Percentiles rank a stretch among this genome's conserved stretches.
Conservation (phyloP, 164 flowering plant genomes). For the Echeveria elegans region DNA sequence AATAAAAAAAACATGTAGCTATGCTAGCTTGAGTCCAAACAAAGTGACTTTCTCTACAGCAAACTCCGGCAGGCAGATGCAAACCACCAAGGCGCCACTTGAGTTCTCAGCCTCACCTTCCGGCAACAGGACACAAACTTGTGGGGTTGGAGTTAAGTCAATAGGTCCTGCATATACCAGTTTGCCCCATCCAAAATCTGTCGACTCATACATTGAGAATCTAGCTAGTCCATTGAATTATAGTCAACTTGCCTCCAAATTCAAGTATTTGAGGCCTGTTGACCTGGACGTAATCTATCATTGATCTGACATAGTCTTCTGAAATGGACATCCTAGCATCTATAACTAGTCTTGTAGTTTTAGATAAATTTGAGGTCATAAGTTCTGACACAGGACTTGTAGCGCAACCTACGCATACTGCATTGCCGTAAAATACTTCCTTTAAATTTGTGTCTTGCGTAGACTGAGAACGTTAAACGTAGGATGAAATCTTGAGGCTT, state of each 20-base stretch:
- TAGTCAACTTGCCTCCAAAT: slow-evolving; percentile 75
- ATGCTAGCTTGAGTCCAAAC: slow-evolving; percentile 9
- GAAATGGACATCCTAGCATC: slow-evolving; percentile 39
- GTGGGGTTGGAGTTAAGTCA: slow-evolving; percentile 79
- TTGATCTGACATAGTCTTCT: slow-evolving; percentile 69
- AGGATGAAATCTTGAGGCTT: slow-evolving; percentile 46
- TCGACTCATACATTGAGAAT: slow-evolving; percentile 57
- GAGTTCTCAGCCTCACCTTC: slow-evolving; percentile 29
- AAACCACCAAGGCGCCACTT: slow-evolving; percentile 39
- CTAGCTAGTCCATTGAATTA: slow-evolving; percentile 94
- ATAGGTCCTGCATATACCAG: slow-evolving; percentile 77
- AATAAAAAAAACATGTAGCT: too few species aligned
- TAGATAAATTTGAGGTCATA: slow-evolving; percentile 24
- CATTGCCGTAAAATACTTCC: slow-evolving; percentile 75
- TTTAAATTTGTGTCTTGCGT: slow-evolving; percentile 51
- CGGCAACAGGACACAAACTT: slow-evolving; percentile 69
- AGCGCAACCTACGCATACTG: slow-evolving; percentile 60
- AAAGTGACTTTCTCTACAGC: slow-evolving; percentile 34
- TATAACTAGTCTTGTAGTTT: slow-evolving; percentile 32
- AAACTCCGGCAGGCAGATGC: slow-evolving; percentile 78
- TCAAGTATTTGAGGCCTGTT: slow-evolving; percentile 60
- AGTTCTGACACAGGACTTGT: slow-evolving; percentile 47
- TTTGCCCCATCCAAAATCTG: slow-evolving; percentile 84
- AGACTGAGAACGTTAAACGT: slow-evolving; percentile 64
- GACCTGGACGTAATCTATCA: slow-evolving; percentile 53